These are phyloP conservation scores for Cymbopogon citratus DNA, from an alignment of 176 grass and related monocot species.

Conservation along the genomic window DNA sequence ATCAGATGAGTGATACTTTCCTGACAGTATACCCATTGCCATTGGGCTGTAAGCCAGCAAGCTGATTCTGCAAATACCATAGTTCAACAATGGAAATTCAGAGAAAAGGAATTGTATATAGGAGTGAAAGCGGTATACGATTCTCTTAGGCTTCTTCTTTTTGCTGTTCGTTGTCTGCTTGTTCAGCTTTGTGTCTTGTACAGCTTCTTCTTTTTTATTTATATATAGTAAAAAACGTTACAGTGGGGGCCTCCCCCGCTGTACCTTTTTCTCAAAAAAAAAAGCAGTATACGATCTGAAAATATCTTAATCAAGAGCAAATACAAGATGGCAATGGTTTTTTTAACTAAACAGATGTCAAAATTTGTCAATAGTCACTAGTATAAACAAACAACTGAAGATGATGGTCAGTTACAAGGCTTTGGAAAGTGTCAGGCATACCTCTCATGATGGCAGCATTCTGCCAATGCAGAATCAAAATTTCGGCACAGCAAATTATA, in stretches of 20 bases:
- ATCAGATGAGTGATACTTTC: slow-evolving; percentile 59
- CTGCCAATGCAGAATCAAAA: slow-evolving; percentile 80
- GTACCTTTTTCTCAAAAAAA: too few relatives aligned
- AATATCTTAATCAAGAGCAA: not conserved
- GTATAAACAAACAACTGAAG: not conserved
- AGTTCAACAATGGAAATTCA: not conserved
- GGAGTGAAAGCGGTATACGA: not conserved
- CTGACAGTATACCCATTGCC: slow-evolving; percentile 94
- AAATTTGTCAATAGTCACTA: not conserved
- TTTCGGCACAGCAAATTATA: slow-evolving; percentile 84
- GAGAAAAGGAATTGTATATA: not conserved
- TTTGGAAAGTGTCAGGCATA: not conserved
- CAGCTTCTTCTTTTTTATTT: too few relatives aligned
- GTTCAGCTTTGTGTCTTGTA: too few relatives aligned
- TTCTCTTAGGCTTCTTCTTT: too few relatives aligned
- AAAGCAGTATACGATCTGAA: not conserved
- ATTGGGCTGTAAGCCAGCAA: slow-evolving; percentile 93
- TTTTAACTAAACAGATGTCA: not conserved
- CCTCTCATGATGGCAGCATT: slow-evolving; percentile 94
- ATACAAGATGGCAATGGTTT: not conserved
- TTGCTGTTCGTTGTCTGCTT: too few relatives aligned
- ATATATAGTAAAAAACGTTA: too few relatives aligned
- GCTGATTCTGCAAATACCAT: slow-evolving; percentile 46
- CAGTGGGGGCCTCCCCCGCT: too few relatives aligned
- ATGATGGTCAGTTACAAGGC: not conserved